Percentiles rank a stretch among this genome's conserved stretches.
phyloP scores from a whole-genome alignment of 176 grass and related monocot genomes.

The Cenchrus fungigraminus region DNA sequence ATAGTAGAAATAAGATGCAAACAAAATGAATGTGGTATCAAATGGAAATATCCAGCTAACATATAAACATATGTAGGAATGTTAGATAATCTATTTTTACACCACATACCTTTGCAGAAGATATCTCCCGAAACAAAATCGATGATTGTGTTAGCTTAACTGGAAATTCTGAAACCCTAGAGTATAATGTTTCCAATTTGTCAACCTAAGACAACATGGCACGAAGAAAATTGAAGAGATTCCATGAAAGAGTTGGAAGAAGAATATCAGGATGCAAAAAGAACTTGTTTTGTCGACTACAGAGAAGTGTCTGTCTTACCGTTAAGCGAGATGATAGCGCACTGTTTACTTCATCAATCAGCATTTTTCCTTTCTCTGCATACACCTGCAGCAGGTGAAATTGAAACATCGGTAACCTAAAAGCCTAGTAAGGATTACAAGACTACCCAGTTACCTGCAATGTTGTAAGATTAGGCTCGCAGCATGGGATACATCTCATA shows the following conservation, averaged over 20 bases:
- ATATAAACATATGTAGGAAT: slow-evolving; percentile 27
- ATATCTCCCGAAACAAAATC: slow-evolving; percentile 59
- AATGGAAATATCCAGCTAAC: background rate
- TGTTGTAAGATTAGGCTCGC: slow-evolving; percentile 54
- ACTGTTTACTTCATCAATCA: slow-evolving; percentile 68
- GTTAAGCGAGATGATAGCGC: slow-evolving; percentile 66
- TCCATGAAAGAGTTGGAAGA: slow-evolving; percentile 29
- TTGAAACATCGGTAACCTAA: slow-evolving; percentile 38
- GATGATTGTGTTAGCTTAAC: slow-evolving; percentile 57
- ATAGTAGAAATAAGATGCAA: slow-evolving; percentile 39
- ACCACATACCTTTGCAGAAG: slow-evolving; percentile 81
- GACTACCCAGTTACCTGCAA: slow-evolving; percentile 59
- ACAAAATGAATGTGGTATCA: background rate
- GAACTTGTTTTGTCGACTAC: slow-evolving; percentile 25
- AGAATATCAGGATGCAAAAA: slow-evolving; percentile 11
- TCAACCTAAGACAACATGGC: slow-evolving; percentile 59
- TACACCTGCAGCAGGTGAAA: slow-evolving; percentile 48
- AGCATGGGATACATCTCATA: slow-evolving; percentile 50
- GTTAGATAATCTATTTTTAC: slow-evolving; percentile 15
- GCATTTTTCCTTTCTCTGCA: slow-evolving; percentile 56
- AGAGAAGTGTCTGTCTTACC: slow-evolving; percentile 55
- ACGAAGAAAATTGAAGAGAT: slow-evolving; percentile 31
- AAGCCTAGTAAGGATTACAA: background rate
- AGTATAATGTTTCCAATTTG: slow-evolving; percentile 69
- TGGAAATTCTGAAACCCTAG: slow-evolving; percentile 61